These are phyloP conservation scores for Ilex paraguariensis DNA, from an alignment of 305 asterid species.

Conservation along the genomic window DNA sequence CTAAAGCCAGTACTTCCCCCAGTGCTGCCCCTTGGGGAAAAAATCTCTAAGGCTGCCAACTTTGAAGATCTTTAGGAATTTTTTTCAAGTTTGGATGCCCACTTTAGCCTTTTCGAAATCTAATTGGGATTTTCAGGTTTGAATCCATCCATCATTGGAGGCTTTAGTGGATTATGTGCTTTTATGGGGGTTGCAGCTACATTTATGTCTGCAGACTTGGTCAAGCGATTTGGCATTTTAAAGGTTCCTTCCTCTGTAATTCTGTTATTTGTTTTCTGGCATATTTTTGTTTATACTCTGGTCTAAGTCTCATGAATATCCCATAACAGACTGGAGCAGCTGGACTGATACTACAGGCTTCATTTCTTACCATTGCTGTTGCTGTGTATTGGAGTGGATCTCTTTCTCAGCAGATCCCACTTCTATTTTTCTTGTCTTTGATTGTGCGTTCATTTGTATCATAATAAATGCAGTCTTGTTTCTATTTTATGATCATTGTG, in stretches of 20 bases:
- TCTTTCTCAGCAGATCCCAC: slow-evolving; percentile 58
- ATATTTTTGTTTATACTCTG: neutral
- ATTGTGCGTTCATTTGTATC: slow-evolving; percentile 61
- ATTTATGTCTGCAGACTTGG: slow-evolving; percentile 77
- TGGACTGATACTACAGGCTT: slow-evolving; percentile 84
- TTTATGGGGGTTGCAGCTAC: slow-evolving; percentile 94
- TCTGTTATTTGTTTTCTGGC: neutral
- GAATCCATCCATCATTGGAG: slow-evolving; percentile 85
- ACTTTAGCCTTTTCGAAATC: neutral
- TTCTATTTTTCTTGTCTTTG: slow-evolving; percentile 65
- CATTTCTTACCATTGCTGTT: slow-evolving; percentile 74
- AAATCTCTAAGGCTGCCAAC: no score
- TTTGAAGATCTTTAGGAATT: neutral
- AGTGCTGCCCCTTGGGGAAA: no score
- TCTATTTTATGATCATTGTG: no score
- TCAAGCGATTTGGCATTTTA: slow-evolving; percentile 64
- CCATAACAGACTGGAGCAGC: slow-evolving; percentile 89
- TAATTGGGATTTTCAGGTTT: slow-evolving; percentile 49
- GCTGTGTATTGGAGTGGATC: slow-evolving; percentile 80
- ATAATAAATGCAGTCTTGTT: neutral
- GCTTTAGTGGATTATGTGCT: slow-evolving; percentile 88
- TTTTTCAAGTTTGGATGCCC: no score
- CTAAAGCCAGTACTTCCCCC: no score
- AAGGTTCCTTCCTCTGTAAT: slow-evolving; percentile 40
- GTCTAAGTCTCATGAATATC: neutral